Evolutionary conservation across 805 yeast species (phyloP), one percentile per base, ranked within the genome.

Genomic region (Teunomyces stri): DNA sequence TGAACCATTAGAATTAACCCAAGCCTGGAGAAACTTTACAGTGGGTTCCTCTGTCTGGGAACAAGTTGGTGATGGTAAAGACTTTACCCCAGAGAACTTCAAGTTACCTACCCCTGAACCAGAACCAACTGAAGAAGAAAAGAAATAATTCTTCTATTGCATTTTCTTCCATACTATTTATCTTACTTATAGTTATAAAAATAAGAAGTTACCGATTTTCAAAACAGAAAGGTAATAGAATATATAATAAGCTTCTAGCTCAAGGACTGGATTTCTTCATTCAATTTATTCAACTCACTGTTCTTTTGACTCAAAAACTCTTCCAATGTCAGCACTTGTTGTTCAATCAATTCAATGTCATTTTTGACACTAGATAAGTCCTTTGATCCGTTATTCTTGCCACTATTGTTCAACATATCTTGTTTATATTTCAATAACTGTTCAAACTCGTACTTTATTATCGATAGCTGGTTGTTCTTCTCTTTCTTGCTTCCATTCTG

Each of bases 21-120:
- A 89, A 72, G 96, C 96, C 11, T 89, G 89, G 82, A 82, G 96
- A 76, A 86, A 87, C 75, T 89, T 89, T 73, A 75, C 87, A 22
- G 95, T 87, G 41, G 96, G 96, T 41, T 83, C 92, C 9, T 82
- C 92, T 28, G 89, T 86, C 42, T 89, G 96, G 94, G 96, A 89
- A 67, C 96, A 86, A 56, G 92, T 88, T 56, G 96, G 96, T 48
- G 85, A 84, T 15, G 96, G 96, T 60, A 76, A 80, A 51, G 96
- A 89, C 65, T 81, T 76, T 55, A 82, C 92, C 20, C 96, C 96
- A 5, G 90, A 84, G 52, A 68, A 80, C 35, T 89, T 88, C 78
- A 84, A 84, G 66, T 80, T 89, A 60, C 96, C 96, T 44, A 77
- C 82, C 43, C 95, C 95, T 27, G 81, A 80, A 67, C 89, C 89